Percentiles rank a stretch among this genome's conserved stretches.
Conservation (phyloP, 2,329 filamentous ascomycete genomes). For the Gnomoniopsis sp. region DNA sequence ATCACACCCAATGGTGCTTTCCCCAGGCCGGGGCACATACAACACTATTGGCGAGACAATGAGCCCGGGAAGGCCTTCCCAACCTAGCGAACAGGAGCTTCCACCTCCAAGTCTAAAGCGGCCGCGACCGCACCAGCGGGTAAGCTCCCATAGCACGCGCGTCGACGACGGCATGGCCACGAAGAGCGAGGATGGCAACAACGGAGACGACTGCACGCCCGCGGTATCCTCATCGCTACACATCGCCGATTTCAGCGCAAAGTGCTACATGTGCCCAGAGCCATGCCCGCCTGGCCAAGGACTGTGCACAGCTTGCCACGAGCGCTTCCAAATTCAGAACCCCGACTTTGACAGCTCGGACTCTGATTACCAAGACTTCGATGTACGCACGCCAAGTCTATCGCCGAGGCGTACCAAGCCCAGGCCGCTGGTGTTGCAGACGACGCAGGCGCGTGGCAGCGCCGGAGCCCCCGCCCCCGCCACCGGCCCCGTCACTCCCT, state of each 20-base stretch:
- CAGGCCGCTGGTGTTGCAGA: background rate
- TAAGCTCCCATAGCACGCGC: background rate
- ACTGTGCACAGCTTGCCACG: conserved; percentile 2
- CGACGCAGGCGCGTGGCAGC: background rate
- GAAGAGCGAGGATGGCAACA: background rate
- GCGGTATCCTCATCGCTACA: background rate
- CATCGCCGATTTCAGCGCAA: background rate
- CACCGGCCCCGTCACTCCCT: background rate
- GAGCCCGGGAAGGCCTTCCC: background rate
- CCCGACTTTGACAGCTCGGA: conserved; percentile 1
- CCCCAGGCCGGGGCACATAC: background rate
- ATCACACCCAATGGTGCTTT: background rate
- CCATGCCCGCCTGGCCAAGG: background rate
- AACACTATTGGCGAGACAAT: background rate
- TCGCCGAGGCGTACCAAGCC: background rate
- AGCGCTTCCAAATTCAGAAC: background rate
- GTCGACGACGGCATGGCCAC: background rate
- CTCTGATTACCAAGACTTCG: conserved; percentile 5
- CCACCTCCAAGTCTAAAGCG: background rate
- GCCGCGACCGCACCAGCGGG: background rate
- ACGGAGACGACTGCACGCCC: background rate
- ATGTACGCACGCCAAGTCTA: background rate
- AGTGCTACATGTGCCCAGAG: conserved; percentile 2
- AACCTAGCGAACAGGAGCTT: background rate
- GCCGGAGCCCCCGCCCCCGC: background rate